A percentile compares a stretch with the other conserved stretches of the same genome.
Evolutionary conservation across 2,329 filamentous ascomycete genomes (phyloP).

Genomic region (Pyrenochaeta sp.): DNA sequence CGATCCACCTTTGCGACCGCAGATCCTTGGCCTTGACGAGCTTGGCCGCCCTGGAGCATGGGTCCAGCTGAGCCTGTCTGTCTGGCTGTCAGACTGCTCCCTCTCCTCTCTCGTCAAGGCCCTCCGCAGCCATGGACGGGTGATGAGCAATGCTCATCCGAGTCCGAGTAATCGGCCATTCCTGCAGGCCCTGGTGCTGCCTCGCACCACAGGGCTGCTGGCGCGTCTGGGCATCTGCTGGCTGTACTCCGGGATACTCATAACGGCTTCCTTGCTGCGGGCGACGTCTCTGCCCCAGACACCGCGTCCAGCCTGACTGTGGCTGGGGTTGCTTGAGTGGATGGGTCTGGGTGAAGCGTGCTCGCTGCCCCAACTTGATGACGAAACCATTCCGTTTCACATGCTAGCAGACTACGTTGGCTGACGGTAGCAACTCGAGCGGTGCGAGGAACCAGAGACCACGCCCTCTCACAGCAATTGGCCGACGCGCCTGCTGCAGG

Average conservation of each 20-base stretch:
- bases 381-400: conserved; percentile 36
- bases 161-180: conserved; percentile 11
- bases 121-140: too few relatives aligned
- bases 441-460: too few relatives aligned
- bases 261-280: conserved; percentile 22
- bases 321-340: too few relatives aligned
- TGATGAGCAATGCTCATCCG: conserved; percentile 12
- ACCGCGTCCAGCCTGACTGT: conserved; percentile 7
- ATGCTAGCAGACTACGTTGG: conserved; percentile 27
- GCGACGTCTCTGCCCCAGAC: conserved; percentile 11
- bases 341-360: too few relatives aligned
- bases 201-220: conserved; percentile 21
- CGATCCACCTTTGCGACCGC: conserved; percentile 35
- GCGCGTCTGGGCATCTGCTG: conserved; percentile 15
- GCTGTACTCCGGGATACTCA: conserved; percentile 18
- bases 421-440: too few relatives aligned
- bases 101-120: too few relatives aligned
- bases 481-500: conserved; percentile 31
- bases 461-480: conserved; percentile 31
- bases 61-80: conserved; percentile 12
- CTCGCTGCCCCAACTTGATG: conserved; percentile 19
- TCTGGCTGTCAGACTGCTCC: neutral
- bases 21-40: conserved; percentile 19
- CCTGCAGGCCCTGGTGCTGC: conserved; percentile 21
- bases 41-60: conserved; percentile 10